Evolutionary conservation across 2,329 filamentous ascomycete genomes (phyloP), one percentile per base, ranked within the genome.

Genomic region (Fragosphaeria purpurea): DNA sequence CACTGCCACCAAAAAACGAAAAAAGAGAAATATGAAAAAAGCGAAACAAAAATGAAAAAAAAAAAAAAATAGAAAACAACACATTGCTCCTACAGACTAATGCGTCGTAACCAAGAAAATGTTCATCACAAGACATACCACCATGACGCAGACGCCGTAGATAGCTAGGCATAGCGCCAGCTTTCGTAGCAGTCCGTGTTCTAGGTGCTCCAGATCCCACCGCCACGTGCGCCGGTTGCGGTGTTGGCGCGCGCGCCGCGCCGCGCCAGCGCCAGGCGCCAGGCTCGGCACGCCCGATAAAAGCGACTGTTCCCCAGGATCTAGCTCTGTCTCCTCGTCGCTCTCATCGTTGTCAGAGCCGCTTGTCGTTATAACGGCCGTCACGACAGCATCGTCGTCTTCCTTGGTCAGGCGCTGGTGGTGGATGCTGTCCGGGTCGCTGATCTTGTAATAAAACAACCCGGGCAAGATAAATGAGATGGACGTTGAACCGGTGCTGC

Each of bases 371-470:
- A 22, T 22, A 22, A 22, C 22, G 49, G 57, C 48, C 1, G 58
- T 75, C 46, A 86, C 84, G 39, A 78, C 74, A n/a, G 82, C 82
- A 56, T 91, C 87, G 59, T 97, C 93, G 57, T 96, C 88, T 61
- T 93, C 89, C 65, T 97, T 97, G 55, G 88, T 73, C 8, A 97
- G 72, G 11, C 85, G 80, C 64, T 95, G 91, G 60, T 96, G 89
- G 55, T 91, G 82, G 33, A 83, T 77, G 43, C 87, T 91, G 50
- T 95, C 85, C 0, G 93, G 93, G 31, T 88, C 82, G 10, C 88
- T 94, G 53, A 98, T 97, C 68, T 97, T 97, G 71, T 97, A 98
- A 68, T 97, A 98, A 67, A 98, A 98, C 4, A 98, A 70, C 0
- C 93, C 93, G 0, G 93, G 93, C 0, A 98, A 76, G 57, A 98